Conservation (phyloP, 495 filamentous ascomycete genomes). For the Penicillium cosmopolitanum region DNA sequence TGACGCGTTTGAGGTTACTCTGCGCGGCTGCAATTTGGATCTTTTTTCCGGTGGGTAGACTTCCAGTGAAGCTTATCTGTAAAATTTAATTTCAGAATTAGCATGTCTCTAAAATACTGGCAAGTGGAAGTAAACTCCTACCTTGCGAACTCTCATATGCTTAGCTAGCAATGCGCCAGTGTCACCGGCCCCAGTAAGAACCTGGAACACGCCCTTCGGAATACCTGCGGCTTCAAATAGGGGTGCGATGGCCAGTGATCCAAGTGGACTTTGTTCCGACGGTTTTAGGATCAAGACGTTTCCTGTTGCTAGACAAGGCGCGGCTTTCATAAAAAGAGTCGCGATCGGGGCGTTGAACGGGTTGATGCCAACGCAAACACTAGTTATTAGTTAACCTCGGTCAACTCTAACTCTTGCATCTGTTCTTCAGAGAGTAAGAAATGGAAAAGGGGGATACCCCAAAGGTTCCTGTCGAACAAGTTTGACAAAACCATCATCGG, state of each 20-base stretch:
- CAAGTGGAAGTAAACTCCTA: background rate
- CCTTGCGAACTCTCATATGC: constrained; percentile 13
- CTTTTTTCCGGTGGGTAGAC: constrained; percentile 16
- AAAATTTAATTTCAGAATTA: background rate
- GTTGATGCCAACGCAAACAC: constrained; percentile 12
- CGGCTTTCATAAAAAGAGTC: constrained; percentile 40
- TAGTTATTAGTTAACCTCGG: background rate
- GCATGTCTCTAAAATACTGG: background rate
- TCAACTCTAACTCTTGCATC: background rate
- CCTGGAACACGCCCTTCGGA: constrained; percentile 80
- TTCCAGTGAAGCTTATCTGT: constrained; percentile 23
- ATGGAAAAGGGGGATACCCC: constrained; percentile 4
- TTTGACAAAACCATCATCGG: constrained; percentile 30
- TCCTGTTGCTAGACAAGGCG: constrained; percentile 54
- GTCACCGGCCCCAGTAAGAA: constrained; percentile 78
- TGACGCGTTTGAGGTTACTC: constrained; percentile 57
- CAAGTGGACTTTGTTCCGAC: constrained; percentile 85
- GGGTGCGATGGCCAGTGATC: constrained; percentile 81
- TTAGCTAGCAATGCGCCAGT: constrained; percentile 52
- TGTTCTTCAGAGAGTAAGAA: background rate
- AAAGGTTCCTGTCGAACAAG: constrained; percentile 23
- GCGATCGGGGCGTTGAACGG: constrained; percentile 18
- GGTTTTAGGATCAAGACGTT: constrained; percentile 79
- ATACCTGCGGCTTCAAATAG: constrained; percentile 82
- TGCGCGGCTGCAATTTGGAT: constrained; percentile 29